Base-by-base conservation (phyloP, 1,139 yeast genomes). In the Pneumocystis murina region DNA sequence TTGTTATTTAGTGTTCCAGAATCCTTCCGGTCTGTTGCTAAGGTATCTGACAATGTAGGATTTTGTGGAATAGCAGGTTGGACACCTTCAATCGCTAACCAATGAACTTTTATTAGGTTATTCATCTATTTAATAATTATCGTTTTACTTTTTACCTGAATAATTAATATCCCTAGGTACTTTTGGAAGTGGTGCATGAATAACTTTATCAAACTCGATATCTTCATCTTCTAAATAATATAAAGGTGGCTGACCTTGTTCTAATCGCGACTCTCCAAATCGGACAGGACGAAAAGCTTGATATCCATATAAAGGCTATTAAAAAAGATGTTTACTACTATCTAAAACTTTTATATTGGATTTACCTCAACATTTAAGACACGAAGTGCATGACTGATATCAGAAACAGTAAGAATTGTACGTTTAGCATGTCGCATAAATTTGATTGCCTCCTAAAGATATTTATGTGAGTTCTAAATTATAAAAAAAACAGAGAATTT, bases 1-100 rank as follows among this genome's bases (percentile, higher is more conserved):
- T 48, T 48, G 24, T 73, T 71, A 8, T 63, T 77, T 61, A 64
- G 63, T 70, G 68, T 72, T 70, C 63, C 70, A 70, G 60, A 70
- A 71, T 68, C 73, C 74, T 83, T 74, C 59, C 77, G 72, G 28
- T 75, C 74, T 2, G 82, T 72, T 62, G 73, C 72, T 67, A 75
- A 71, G 38, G 75, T 77, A 35, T 66, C 95, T 59, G 84, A 80
- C 33, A 91, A 83, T 60, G 87, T 82, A 43, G 99, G 99, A 75
- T 94, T 94, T 75, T 94, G 98, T 1, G 97, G 95, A 65, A 94
- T 92, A 63, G 94, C 86, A 0, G 99, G 98, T 72, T 94, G 99
- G 3, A 94, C 96, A 63, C 99, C 99, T 75, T 94, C 99, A 65
- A 94, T 88, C 0, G 98, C 97, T 58, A 94, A 79, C 98, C 99